A percentile compares a stretch with the other conserved stretches of the same genome.
These are phyloP conservation scores for Onygena corvina DNA, from an alignment of 2,329 filamentous ascomycete species.

Conservation along the genomic window DNA sequence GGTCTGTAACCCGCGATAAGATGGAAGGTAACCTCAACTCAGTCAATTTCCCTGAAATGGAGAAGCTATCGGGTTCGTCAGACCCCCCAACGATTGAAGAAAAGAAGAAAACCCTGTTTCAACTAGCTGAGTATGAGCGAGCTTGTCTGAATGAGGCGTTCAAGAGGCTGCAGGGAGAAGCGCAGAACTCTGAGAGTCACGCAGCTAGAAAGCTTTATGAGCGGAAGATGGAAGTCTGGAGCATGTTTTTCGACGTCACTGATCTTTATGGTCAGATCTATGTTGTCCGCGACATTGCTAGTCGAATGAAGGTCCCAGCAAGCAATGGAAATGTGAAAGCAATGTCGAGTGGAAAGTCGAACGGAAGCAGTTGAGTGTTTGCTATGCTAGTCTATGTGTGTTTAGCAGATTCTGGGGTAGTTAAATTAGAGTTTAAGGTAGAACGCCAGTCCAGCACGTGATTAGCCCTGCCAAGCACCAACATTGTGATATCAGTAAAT, in stretches of 20 bases:
- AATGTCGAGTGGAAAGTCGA: no score
- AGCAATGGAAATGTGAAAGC: no score
- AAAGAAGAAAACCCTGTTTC: slow-evolving; percentile 14
- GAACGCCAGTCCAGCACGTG: no score
- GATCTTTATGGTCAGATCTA: slow-evolving; percentile 31
- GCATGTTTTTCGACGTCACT: slow-evolving; percentile 24
- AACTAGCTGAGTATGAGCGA: neutral
- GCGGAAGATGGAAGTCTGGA: slow-evolving; percentile 13
- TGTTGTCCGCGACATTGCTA: slow-evolving; percentile 22
- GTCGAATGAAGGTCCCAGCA: slow-evolving; percentile 10
- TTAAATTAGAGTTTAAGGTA: no score
- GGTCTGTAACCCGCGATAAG: slow-evolving; percentile 21
- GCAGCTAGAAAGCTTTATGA: slow-evolving; percentile 14
- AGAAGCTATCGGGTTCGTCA: slow-evolving; percentile 11
- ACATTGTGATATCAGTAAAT: no score
- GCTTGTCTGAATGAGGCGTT: neutral
- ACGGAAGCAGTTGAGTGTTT: no score
- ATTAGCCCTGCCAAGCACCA: no score
- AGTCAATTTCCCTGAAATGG: slow-evolving; percentile 25
- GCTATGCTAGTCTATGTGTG: no score
- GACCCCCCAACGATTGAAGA: slow-evolving; percentile 20
- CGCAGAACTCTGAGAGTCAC: slow-evolving; percentile 9
- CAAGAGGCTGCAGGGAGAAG: neutral
- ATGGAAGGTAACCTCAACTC: slow-evolving; percentile 26
- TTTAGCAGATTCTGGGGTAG: no score